Conservation (phyloP, 2,329 filamentous ascomycete genomes). For the Keithomyces neogunnii region DNA sequence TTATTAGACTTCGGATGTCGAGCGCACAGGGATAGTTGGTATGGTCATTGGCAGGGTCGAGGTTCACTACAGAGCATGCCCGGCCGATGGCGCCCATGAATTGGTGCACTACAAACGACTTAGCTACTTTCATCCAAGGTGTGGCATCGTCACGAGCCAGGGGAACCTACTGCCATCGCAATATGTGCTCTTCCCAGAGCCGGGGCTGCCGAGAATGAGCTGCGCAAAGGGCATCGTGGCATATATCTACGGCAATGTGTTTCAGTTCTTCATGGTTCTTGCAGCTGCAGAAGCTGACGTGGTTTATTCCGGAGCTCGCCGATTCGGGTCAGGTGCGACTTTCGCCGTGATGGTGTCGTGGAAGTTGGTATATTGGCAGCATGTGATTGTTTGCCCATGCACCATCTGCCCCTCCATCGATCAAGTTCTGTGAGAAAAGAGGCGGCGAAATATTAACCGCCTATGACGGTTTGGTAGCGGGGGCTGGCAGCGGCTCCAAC, state of each 20-base stretch:
- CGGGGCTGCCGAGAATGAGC: slow-evolving; percentile 87
- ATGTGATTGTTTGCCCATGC: background rate
- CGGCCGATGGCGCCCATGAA: slow-evolving; percentile 94
- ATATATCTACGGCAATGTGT: background rate
- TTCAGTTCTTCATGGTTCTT: background rate
- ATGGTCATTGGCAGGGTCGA: slow-evolving; percentile 93
- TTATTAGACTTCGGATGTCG: slow-evolving; percentile 82
- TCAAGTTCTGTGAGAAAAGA: background rate
- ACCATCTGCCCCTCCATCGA: slow-evolving; percentile 6
- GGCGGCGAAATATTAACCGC: too few species aligned
- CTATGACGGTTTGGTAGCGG: background rate
- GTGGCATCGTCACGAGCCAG: background rate
- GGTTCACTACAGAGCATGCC: slow-evolving; percentile 89
- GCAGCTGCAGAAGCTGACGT: background rate
- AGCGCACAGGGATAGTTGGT: slow-evolving; percentile 83
- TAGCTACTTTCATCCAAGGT: background rate
- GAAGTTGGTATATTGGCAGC: background rate
- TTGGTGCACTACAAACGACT: slow-evolving; percentile 63
- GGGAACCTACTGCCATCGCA: slow-evolving; percentile 80
- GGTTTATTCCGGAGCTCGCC: background rate
- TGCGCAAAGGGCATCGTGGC: slow-evolving; percentile 55
- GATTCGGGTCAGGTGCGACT: background rate
- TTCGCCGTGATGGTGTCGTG: background rate
- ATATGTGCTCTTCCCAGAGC: slow-evolving; percentile 93
- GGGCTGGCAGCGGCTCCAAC: background rate